Evolutionary conservation across 2,329 filamentous ascomycete genomes (phyloP), one percentile per base, ranked within the genome.

Genomic region (Curvularia lunata): DNA sequence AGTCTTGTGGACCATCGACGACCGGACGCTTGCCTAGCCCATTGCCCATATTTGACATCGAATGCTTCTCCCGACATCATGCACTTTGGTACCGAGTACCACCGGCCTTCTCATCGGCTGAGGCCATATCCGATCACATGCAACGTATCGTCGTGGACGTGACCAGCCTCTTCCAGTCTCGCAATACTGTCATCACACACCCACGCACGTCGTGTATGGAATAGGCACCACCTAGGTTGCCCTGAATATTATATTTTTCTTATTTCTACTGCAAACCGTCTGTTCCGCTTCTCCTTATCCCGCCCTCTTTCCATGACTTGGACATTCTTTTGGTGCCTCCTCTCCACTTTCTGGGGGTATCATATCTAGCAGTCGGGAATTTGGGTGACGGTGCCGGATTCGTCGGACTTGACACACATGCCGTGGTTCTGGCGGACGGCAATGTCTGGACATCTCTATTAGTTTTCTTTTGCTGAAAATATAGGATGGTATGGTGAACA

Each of bases 401-500:
- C 16, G 12, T 49, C 45, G n/a, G 43, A 27, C 23, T 41, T 50
- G 46, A 76, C 73, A 53, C 74, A 76, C 66, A 73, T 74, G 58
- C 74, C 74, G 62, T 76, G 74, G 64, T 76, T 75, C 56, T 72
- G 69, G 47, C 71, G 72, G 7, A 59, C 64, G 25, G 58, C 61
- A 5, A 73, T 63, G 38, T 69, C 72, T 75, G 18, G 7, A 0
- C 7, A 5, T 37, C 16, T 13, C 27, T 48, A 47, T 71, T 55
- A 71, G 59, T 19, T 21, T 47, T 47, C n/a, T n/a, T 18, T 34
- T 32, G 30, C 30, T 12, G 53, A 6, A 25, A 25, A 25, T 4
- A 25, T 25, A 6, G 4, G 23, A 25, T 25, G 23, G 6, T 25
- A 6, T 25, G 23, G 23, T 4, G 23, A 25, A 25, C 4, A 19